Conservation (phyloP, 163 green algal genomes). For the Trebouxia gelatinosa region DNA sequence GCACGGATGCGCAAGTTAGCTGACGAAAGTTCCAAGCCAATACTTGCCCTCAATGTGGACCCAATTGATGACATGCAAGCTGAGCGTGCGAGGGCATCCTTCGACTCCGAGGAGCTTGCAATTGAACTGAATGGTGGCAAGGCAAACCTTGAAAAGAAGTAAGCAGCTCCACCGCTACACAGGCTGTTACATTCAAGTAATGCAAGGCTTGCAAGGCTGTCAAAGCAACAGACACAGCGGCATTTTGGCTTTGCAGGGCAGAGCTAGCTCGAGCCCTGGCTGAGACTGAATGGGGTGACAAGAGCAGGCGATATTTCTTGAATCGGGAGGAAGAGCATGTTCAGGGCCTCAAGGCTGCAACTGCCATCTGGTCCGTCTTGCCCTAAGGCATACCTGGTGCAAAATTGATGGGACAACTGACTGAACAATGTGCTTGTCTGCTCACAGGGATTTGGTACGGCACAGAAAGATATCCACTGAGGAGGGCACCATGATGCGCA, state of each 20-base stretch:
- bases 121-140: no score
- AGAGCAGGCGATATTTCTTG: slow-evolving; percentile 75
- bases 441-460: slow-evolving; percentile 70
- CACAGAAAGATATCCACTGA: slow-evolving; percentile 64
- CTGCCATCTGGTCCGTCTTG: slow-evolving; percentile 74
- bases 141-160: no score
- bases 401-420: not conserved
- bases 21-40: no score
- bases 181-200: no score
- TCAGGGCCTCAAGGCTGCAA: slow-evolving; percentile 57
- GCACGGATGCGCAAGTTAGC: no score
- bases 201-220: no score
- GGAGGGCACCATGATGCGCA: slow-evolving; percentile 73
- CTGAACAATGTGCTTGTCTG: not conserved
- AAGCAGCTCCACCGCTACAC: no score
- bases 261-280: slow-evolving; percentile 59
- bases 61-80: no score
- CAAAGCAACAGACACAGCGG: no score
- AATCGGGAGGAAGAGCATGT: slow-evolving; percentile 80
- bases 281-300: slow-evolving; percentile 69
- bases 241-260: slow-evolving; percentile 55
- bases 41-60: no score
- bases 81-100: no score
- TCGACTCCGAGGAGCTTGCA: no score
- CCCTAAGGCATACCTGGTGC: not conserved